Conservation (phyloP, 345 rosid genomes). For the Draba incana region DNA sequence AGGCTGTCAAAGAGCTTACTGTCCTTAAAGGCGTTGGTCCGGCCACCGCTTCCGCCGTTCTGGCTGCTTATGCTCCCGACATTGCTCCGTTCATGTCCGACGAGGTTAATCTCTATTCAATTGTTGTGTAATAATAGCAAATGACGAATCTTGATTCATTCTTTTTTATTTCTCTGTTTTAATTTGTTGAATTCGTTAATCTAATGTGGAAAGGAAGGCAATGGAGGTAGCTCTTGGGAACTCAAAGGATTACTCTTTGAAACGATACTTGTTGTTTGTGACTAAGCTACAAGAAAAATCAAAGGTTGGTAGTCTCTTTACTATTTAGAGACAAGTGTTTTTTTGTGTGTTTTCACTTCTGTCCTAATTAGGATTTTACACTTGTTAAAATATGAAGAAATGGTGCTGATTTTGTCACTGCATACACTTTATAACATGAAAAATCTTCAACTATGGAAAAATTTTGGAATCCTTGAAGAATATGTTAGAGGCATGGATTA, state of each 20-base stretch:
- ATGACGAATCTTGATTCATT: neutral
- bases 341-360: conserved; percentile 5
- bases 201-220: conserved; percentile 50
- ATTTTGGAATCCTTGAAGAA: neutral
- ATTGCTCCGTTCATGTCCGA: conserved; percentile 88
- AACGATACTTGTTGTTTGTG: conserved; percentile 61
- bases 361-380: conserved; percentile 4
- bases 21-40: conserved; percentile 91
- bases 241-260: conserved; percentile 77
- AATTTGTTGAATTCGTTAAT: neutral
- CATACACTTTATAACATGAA: no score
- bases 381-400: neutral
- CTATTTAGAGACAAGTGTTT: conserved; percentile 14
- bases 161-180: neutral
- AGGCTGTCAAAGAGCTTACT: conserved; percentile 71
- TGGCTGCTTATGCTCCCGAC: conserved; percentile 86
- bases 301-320: conserved; percentile 46
- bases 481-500: neutral
- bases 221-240: conserved; percentile 72
- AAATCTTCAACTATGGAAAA: no score
- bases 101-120: conserved; percentile 52
- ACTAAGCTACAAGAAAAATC: conserved; percentile 63
- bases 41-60: conserved; percentile 86
- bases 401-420: no score
- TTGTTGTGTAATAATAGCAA: neutral